Evolutionary conservation across 2,329 filamentous ascomycete genomes (phyloP), one percentile per base, ranked within the genome.

Genomic region (Stemphylium vesicarium): DNA sequence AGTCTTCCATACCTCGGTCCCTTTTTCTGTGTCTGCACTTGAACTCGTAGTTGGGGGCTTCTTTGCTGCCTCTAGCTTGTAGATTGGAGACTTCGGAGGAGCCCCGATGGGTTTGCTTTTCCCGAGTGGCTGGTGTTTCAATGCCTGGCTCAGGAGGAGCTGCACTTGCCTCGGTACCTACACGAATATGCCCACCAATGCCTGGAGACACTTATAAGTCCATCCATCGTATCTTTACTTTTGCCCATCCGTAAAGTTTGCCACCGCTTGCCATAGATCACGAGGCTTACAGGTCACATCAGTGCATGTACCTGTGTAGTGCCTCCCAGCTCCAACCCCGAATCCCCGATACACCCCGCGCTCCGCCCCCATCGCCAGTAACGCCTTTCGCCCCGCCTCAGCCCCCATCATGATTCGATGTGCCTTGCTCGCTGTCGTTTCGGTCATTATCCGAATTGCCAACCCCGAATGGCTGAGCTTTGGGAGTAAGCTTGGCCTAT

Each of bases 381-480:
- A 40, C 51, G 33, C 7, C n/a, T 20, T 45, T 31, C 49, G 43
- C 29, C 53, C 31, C 48, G 33, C 37, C 38, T 39, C 36, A 38
- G 32, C 45, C 37, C 35, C 46, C 40, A 47, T 31, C 55, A 69
- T 70, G 66, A 55, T 69, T 43, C 64, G 62, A 15, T 57, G 53
- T 53, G 38, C 69, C 38, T 41, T 62, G 36, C 49, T 68, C 35
- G 54, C 56, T 33, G 54, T 58, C 26, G 59, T 59, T 29, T 68
- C 57, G 31, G 22, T 64, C 33, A 54, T 57, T 16, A 47, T 71
- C 29, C 59, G 62, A 18, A 13, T 44, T 20, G 35, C 56, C 33
- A 46, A 62, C 69, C 40, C 64, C 69, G 31, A 63, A 62, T 22
- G 53, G 64, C 42, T 64, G 73, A 40, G 49, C 43, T 15, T 59